phyloP scores from a whole-genome alignment of 768 basidiomycete species.

The Suillus placidus region DNA sequence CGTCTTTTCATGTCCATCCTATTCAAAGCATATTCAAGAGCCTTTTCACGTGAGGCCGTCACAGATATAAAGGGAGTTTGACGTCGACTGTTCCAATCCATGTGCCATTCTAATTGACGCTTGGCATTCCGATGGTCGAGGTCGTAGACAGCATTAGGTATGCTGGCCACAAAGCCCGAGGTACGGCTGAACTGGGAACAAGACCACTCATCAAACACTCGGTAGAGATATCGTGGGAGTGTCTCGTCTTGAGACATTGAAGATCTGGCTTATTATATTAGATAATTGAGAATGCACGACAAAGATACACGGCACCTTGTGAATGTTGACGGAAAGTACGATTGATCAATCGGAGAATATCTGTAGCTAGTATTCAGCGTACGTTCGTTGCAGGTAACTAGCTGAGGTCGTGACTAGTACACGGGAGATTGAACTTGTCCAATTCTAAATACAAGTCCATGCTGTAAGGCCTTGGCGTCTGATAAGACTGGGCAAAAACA shows the following conservation, averaged over 20 bases:
- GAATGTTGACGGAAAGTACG: too few relatives aligned
- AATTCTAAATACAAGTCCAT: too few relatives aligned
- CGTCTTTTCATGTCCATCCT: background rate
- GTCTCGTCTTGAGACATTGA: background rate
- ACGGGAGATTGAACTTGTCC: too few relatives aligned
- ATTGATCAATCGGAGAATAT: too few relatives aligned
- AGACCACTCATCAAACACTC: background rate
- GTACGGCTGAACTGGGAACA: background rate
- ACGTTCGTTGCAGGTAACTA: too few relatives aligned
- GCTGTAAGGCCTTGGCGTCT: too few relatives aligned
- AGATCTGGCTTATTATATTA: background rate
- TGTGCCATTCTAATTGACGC: background rate
- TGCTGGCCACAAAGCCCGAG: background rate
- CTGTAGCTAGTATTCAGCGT: too few relatives aligned
- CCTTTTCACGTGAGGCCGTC: background rate
- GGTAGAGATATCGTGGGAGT: background rate
- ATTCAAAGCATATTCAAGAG: background rate
- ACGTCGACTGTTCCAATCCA: background rate
- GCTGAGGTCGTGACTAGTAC: too few relatives aligned
- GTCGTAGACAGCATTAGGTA: background rate
- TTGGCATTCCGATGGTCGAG: background rate
- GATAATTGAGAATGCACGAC: background rate
- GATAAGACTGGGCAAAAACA: too few relatives aligned
- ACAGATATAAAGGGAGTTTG: background rate
- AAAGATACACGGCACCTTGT: background rate